phyloP scores from a whole-genome alignment of 345 rosid species.

The Excoecaria cochinchinensis region DNA sequence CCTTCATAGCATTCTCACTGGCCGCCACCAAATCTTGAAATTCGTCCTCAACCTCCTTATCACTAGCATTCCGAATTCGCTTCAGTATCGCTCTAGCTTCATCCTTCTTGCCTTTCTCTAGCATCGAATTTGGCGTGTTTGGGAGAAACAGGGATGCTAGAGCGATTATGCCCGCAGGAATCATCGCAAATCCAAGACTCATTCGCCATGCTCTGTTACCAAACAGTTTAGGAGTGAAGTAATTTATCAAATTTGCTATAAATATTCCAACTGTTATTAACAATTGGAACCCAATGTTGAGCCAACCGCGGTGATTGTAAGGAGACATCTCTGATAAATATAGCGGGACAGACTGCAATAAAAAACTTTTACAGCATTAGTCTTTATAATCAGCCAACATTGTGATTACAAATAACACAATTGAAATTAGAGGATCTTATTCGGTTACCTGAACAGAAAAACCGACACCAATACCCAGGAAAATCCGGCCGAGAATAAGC shows the following conservation, averaged over 20 bases:
- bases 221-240: slow-evolving; percentile 15
- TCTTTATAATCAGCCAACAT: background rate
- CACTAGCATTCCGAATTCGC: background rate
- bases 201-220: slow-evolving; percentile 1
- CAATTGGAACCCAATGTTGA: too few species aligned
- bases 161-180: slow-evolving; percentile 4
- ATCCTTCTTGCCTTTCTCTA: background rate
- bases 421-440: background rate
- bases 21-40: slow-evolving; percentile 16
- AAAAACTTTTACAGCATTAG: slow-evolving; percentile 61
- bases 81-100: slow-evolving; percentile 5
- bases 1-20: background rate
- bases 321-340: slow-evolving; percentile 57
- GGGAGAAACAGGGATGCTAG: background rate
- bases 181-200: background rate
- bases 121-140: slow-evolving; percentile 15
- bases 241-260: slow-evolving; percentile 43
- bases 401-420: slow-evolving; percentile 1
- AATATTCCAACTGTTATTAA: too few species aligned
- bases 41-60: slow-evolving; percentile 9
- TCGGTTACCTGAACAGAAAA: background rate
- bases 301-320: background rate
- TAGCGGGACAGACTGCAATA: slow-evolving; percentile 58
- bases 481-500: background rate
- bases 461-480: background rate